Conservation (phyloP, 2,329 filamentous ascomycete genomes). For the Sporothrix euskadiensis region DNA sequence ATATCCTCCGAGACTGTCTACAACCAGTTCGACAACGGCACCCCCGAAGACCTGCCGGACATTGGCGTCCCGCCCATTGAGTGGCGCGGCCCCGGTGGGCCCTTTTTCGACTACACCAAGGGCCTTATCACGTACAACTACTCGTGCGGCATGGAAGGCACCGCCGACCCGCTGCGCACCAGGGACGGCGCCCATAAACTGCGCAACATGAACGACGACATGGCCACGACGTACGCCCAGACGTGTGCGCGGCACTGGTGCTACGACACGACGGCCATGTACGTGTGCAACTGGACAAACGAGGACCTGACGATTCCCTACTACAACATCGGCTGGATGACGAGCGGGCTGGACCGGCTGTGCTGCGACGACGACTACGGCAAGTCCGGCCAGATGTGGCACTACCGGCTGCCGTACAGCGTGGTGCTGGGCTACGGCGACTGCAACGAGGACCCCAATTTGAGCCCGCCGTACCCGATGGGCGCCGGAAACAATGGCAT, state of each 20-base stretch:
- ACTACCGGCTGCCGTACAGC: conserved; percentile 24
- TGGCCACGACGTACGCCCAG: background rate
- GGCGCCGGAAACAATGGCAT: conserved; percentile 21
- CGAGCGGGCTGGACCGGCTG: conserved; percentile 24
- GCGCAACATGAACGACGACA: conserved; percentile 20
- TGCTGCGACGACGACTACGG: conserved; percentile 28
- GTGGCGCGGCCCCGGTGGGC: conserved; percentile 18
- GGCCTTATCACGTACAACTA: conserved; percentile 20
- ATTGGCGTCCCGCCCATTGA: conserved; percentile 17
- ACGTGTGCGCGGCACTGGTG: conserved; percentile 28
- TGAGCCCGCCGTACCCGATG: conserved; percentile 21
- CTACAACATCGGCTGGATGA: conserved; percentile 30
- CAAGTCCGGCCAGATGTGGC: conserved; percentile 29
- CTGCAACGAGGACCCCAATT: conserved; percentile 16
- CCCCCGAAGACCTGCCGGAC: conserved; percentile 25
- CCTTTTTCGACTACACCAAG: conserved; percentile 21
- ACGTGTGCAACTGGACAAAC: conserved; percentile 29
- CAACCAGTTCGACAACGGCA: conserved; percentile 15
- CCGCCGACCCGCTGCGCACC: conserved; percentile 4
- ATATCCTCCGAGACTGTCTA: background rate
- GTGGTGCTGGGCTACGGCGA: conserved; percentile 29
- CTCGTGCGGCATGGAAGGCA: conserved; percentile 26
- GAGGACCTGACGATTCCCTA: conserved; percentile 20
- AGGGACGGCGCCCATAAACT: conserved; percentile 8
- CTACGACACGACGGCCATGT: conserved; percentile 29